phyloP scores from a whole-genome alignment of 495 filamentous ascomycete genomes.

The Neurospora sp. region DNA sequence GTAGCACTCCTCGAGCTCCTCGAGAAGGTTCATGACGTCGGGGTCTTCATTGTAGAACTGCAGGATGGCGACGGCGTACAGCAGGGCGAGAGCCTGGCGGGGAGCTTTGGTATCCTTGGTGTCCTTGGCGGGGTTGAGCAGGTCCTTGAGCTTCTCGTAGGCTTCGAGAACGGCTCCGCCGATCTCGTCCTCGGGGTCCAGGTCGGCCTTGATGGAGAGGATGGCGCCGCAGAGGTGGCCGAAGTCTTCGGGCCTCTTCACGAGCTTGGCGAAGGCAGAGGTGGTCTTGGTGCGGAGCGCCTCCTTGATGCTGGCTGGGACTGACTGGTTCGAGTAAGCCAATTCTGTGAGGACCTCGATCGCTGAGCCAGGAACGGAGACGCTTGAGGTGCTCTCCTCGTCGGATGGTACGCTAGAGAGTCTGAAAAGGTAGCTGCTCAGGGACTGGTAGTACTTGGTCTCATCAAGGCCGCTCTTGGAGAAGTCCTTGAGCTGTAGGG shows the following conservation, averaged over 20 bases:
- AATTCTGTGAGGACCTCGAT: conserved; percentile 36
- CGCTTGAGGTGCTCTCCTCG: conserved; percentile 7
- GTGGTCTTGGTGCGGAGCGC: conserved; percentile 57
- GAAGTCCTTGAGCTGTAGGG: conserved; percentile 23
- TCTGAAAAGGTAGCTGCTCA: conserved; percentile 45
- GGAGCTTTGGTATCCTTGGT: conserved; percentile 24
- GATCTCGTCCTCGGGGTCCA: conserved; percentile 53
- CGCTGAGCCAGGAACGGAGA: conserved; percentile 27
- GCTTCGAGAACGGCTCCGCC: conserved; percentile 45
- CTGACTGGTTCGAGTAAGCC: conserved; percentile 40
- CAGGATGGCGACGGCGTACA: conserved; percentile 77
- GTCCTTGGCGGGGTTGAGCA: conserved; percentile 50
- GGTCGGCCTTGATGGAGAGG: conserved; percentile 35
- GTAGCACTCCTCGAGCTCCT: conserved; percentile 38
- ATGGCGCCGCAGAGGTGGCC: conserved; percentile 39
- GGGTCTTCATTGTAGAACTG: conserved; percentile 84
- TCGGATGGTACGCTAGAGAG: conserved; percentile 20
- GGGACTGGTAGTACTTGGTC: conserved; percentile 34
- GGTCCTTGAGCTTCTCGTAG: conserved; percentile 53
- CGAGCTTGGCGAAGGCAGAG: conserved; percentile 54
- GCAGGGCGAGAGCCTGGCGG: conserved; percentile 57
- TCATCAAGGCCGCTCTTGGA: conserved; percentile 22
- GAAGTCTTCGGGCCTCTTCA: conserved; percentile 49
- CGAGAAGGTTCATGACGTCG: conserved; percentile 50
- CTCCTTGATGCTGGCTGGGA: conserved; percentile 51